These are phyloP conservation scores for Aspergillus saccharolyticus DNA, from an alignment of 495 filamentous ascomycete genomes.

Conservation along the genomic window DNA sequence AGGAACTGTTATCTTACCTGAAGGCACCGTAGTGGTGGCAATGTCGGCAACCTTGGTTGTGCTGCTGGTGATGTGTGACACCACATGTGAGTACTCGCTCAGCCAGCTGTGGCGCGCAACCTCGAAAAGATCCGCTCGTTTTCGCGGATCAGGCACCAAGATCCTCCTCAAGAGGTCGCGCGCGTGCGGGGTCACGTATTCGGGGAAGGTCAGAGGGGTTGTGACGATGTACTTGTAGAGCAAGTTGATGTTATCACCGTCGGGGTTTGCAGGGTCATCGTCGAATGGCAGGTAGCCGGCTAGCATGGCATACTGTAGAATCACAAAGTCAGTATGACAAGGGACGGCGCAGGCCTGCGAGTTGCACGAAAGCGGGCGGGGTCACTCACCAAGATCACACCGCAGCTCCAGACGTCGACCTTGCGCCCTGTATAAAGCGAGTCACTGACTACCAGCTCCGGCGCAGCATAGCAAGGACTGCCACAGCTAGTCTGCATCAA, in stretches of 20 bases:
- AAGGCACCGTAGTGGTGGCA: constrained; percentile 66
- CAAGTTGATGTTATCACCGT: constrained; percentile 98
- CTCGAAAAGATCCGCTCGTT: constrained; percentile 93
- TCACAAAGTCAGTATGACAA: neutral
- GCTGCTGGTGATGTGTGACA: constrained; percentile 92
- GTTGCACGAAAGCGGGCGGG: neutral
- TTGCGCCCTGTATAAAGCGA: constrained; percentile 95
- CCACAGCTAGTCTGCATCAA: constrained; percentile 56
- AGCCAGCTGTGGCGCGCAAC: constrained; percentile 98
- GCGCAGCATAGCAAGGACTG: constrained; percentile 84
- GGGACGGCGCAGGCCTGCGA: neutral
- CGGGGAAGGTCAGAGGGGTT: constrained; percentile 93
- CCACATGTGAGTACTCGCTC: constrained; percentile 89
- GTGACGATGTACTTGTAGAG: constrained; percentile 99
- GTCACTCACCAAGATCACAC: constrained; percentile 87
- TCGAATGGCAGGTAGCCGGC: constrained; percentile 99
- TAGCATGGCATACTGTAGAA: constrained; percentile 88
- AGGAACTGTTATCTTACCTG: constrained; percentile 44
- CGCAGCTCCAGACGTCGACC: constrained; percentile 99
- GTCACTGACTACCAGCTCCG: constrained; percentile 96
- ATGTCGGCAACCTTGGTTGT: constrained; percentile 86
- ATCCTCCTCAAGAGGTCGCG: constrained; percentile 89
- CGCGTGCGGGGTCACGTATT: constrained; percentile 98
- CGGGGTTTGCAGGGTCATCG: constrained; percentile 96
- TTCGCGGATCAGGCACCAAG: constrained; percentile 91